phyloP scores from a whole-genome alignment of 2,329 filamentous ascomycete genomes.

The Pseudocercospora crystallina region DNA sequence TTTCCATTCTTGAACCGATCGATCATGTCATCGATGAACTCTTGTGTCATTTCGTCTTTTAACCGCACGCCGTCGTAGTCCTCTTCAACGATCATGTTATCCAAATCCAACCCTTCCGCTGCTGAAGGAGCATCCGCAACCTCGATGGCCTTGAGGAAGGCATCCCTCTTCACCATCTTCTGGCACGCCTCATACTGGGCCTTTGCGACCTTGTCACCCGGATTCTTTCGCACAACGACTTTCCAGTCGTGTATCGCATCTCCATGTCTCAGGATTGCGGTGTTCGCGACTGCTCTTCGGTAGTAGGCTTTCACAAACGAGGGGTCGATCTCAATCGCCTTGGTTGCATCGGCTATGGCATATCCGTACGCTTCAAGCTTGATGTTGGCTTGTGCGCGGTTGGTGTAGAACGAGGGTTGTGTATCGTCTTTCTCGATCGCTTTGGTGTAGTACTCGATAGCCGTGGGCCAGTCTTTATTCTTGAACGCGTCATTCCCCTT shows the following conservation, averaged over 20 bases:
- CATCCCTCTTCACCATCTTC: slow-evolving; percentile 86
- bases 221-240: slow-evolving; percentile 82
- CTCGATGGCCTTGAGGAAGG: slow-evolving; percentile 94
- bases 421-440: slow-evolving; percentile 18
- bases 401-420: slow-evolving; percentile 88
- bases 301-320: slow-evolving; percentile 95
- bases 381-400: slow-evolving; percentile 92
- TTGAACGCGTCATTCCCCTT: slow-evolving; percentile 93
- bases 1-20: slow-evolving; percentile 94
- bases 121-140: slow-evolving; percentile 89
- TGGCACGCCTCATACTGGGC: slow-evolving; percentile 90
- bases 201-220: slow-evolving; percentile 84
- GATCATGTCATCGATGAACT: slow-evolving; percentile 97
- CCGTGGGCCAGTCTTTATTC: slow-evolving; percentile 78
- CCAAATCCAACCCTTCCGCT: slow-evolving; percentile 84
- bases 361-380: slow-evolving; percentile 95
- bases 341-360: slow-evolving; percentile 85
- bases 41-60: slow-evolving; percentile 82
- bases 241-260: slow-evolving; percentile 92
- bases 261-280: slow-evolving; percentile 83
- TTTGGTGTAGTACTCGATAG: slow-evolving; percentile 80
- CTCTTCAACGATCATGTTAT: slow-evolving; percentile 77
- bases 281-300: slow-evolving; percentile 85
- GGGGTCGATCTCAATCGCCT: slow-evolving; percentile 85
- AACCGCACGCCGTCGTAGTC: slow-evolving; percentile 82